Percentiles rank a stretch among this genome's conserved stretches.
These are phyloP conservation scores for Fusarium heterosporum DNA, from an alignment of 2,329 filamentous ascomycete genomes.

Conservation along the genomic window DNA sequence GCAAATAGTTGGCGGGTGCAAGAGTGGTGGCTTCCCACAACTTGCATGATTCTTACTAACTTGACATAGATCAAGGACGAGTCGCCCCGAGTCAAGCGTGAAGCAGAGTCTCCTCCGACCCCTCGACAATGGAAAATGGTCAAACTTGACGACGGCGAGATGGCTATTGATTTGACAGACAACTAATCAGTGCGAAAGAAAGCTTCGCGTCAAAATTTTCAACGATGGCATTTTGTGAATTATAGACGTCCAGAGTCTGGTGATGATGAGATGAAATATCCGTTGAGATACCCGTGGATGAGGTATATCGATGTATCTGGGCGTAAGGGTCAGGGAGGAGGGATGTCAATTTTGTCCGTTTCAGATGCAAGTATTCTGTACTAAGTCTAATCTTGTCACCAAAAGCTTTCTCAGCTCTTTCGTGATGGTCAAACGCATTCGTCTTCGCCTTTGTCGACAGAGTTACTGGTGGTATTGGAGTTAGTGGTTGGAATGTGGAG, in stretches of 20 bases:
- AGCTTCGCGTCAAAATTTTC: not conserved
- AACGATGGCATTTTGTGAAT: not conserved
- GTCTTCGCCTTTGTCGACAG: not conserved
- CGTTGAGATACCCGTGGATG: not conserved
- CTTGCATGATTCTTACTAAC: not conserved
- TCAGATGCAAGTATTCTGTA: too few species aligned
- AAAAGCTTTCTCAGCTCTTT: not conserved
- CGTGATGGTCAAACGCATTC: conserved; percentile 2
- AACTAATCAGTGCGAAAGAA: not conserved
- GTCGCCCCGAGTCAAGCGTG: conserved; percentile 16
- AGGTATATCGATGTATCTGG: not conserved
- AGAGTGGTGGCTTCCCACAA: too few species aligned
- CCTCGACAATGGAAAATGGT: conserved; percentile 22
- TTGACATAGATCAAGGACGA: conserved; percentile 2
- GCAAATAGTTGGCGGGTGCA: too few species aligned
- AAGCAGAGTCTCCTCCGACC: not conserved
- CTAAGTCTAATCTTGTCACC: not conserved
- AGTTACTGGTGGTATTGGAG: not conserved
- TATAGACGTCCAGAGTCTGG: not conserved
- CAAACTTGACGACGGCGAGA: conserved; percentile 25
- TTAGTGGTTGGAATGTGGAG: conserved; percentile 32
- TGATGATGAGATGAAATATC: not conserved
- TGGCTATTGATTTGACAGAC: conserved; percentile 36
- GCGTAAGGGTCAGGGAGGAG: not conserved
- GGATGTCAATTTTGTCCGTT: not conserved